These are phyloP conservation scores for Aspergillus quadrilineatus DNA, from an alignment of 2,329 filamentous ascomycete species.

Conservation along the genomic window DNA sequence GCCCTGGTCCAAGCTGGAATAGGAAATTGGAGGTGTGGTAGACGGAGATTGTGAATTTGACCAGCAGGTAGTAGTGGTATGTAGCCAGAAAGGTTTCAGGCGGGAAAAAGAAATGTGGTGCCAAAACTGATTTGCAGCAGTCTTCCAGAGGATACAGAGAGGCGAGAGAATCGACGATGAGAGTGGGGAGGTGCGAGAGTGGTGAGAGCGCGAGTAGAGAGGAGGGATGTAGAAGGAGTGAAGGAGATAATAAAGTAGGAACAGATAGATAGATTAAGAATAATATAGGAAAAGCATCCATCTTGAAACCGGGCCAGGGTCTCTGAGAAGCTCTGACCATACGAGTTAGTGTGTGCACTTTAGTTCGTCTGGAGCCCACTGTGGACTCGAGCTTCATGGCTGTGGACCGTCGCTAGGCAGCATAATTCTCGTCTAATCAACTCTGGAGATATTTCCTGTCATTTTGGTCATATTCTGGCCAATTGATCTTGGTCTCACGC, in stretches of 20 bases:
- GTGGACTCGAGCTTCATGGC: constrained; percentile 16
- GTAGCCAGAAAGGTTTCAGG: neutral
- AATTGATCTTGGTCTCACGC: too few relatives aligned
- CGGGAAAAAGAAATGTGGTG: neutral
- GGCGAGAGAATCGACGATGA: neutral
- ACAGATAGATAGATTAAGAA: constrained; percentile 6
- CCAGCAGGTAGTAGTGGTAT: neutral
- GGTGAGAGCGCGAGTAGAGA: constrained; percentile 1
- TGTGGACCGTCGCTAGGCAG: constrained; percentile 21
- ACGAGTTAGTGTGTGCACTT: constrained; percentile 9
- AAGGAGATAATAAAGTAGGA: neutral
- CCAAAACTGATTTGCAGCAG: constrained; percentile 13
- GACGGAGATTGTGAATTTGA: constrained; percentile 1
- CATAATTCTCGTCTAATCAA: constrained; percentile 15
- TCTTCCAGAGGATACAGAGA: constrained; percentile 21
- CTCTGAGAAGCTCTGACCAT: constrained; percentile 27
- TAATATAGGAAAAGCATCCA: constrained; percentile 16
- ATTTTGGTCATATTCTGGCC: neutral
- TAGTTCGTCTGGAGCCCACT: constrained; percentile 12
- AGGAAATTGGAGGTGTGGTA: neutral
- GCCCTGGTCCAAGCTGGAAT: constrained; percentile 8
- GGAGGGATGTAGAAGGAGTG: neutral
- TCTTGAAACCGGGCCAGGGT: constrained; percentile 29
- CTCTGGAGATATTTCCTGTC: neutral
- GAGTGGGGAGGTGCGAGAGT: neutral